Percentiles rank a stretch among this genome's conserved stretches.
Evolutionary conservation across 1,139 yeast genomes (phyloP).

Genomic region (Torulaspora globosa): DNA sequence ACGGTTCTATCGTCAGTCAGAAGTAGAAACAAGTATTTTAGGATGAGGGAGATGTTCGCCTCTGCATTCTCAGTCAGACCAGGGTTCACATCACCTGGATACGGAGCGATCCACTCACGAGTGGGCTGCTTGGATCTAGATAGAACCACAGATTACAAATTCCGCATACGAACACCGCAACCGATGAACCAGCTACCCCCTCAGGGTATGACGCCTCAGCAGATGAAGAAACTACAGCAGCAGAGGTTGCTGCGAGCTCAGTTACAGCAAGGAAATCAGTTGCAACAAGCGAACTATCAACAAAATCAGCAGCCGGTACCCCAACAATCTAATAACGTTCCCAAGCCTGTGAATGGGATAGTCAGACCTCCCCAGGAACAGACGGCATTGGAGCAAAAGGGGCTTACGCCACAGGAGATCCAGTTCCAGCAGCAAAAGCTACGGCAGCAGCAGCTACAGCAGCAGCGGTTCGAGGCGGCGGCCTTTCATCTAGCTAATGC

Average conservation of each 20-base stretch:
- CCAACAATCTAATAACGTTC: slow-evolving; percentile 11
- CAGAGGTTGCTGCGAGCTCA: slow-evolving; percentile 39
- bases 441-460: slow-evolving; percentile 40
- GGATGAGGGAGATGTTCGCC: slow-evolving; percentile 82
- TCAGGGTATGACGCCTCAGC: slow-evolving; percentile 46
- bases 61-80: slow-evolving; percentile 42
- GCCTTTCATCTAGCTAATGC: slow-evolving; percentile 32
- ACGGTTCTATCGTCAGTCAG: slow-evolving; percentile 68
- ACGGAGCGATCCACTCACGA: slow-evolving; percentile 70
- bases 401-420: slow-evolving; percentile 34
- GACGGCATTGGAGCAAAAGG: slow-evolving; percentile 22
- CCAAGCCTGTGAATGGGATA: slow-evolving; percentile 19
- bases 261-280: slow-evolving; percentile 34
- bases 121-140: slow-evolving; percentile 72
- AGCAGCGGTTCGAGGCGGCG: slow-evolving; percentile 34
- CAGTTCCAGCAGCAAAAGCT: slow-evolving; percentile 40
- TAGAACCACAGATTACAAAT: slow-evolving; percentile 50
- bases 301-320: slow-evolving; percentile 14
- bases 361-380: slow-evolving; percentile 42
- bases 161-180: slow-evolving; percentile 65
- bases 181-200: slow-evolving; percentile 25
- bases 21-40: slow-evolving; percentile 64
- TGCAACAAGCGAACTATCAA: slow-evolving; percentile 23
- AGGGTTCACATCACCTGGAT: slow-evolving; percentile 36
- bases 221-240: slow-evolving; percentile 38